These are phyloP conservation scores for Ogataea pignaliae DNA, from an alignment of 805 yeast genomes.

Conservation along the genomic window DNA sequence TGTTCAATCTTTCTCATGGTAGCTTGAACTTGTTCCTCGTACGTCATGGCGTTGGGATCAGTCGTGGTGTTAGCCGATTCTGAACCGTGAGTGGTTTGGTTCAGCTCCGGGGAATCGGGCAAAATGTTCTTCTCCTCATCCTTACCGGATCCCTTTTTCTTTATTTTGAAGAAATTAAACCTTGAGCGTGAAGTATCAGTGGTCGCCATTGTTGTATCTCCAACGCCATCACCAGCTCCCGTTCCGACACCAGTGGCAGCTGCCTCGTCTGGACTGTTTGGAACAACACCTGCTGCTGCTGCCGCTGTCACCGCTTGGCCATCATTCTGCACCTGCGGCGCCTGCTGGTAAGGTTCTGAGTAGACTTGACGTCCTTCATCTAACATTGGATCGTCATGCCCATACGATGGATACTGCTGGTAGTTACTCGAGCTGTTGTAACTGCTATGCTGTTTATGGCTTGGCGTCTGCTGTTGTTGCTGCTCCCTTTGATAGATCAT, in stretches of 20 bases:
- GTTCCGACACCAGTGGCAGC: too few species aligned
- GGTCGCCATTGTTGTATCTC: conserved; percentile 3
- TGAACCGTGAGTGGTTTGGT: background rate
- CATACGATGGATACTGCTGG: background rate
- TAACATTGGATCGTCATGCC: conserved; percentile 1
- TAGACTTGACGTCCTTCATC: background rate
- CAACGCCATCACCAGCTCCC: background rate
- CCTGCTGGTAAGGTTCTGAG: background rate
- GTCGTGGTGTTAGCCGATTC: background rate
- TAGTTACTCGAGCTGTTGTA: background rate
- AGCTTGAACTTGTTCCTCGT: conserved; percentile 4
- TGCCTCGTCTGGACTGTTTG: too few species aligned
- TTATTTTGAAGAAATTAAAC: conserved; percentile 2
- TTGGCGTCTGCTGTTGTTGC: background rate
- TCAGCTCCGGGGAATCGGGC: background rate
- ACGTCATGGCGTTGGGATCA: background rate
- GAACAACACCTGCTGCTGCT: too few species aligned
- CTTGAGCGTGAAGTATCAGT: background rate
- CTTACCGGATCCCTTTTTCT: background rate
- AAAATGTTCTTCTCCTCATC: background rate
- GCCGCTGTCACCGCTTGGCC: background rate
- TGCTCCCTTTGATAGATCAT: conserved; percentile 7
- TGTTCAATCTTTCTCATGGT: conserved; percentile 2
- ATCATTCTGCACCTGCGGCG: background rate
- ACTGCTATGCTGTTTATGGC: background rate